Conservation (phyloP, 345 rosid species). For the Gynandropsis gynandra region DNA sequence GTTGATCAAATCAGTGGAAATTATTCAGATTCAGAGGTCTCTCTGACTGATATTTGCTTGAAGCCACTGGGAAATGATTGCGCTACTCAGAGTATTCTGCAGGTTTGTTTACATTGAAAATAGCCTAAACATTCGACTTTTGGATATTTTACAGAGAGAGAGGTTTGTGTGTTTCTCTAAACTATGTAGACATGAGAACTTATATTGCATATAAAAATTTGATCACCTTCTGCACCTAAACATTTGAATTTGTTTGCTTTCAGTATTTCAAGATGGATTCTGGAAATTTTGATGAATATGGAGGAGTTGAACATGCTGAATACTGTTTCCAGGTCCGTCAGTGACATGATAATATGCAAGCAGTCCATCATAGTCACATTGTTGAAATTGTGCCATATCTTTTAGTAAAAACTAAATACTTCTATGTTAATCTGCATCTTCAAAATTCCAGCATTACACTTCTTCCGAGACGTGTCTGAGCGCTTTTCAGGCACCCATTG, state of each 20-base stretch:
- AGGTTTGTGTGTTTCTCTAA: conserved; percentile 10
- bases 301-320: conserved; percentile 74
- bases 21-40: conserved; percentile 61
- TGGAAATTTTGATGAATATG: conserved; percentile 53
- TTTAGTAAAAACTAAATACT: conserved; percentile 10
- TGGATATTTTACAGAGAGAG: conserved; percentile 5
- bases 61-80: conserved; percentile 91
- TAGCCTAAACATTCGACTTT: neutral
- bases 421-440: conserved; percentile 14
- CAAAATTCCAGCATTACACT: conserved; percentile 67
- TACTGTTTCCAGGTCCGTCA: conserved; percentile 83
- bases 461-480: conserved; percentile 76
- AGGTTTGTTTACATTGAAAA: conserved; percentile 42
- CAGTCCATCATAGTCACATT: conserved; percentile 8
- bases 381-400: conserved; percentile 8
- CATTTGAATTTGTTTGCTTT: conserved; percentile 6
- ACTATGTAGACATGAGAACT: conserved; percentile 12
- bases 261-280: conserved; percentile 90
- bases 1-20: conserved; percentile 72
- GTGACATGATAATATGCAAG: conserved; percentile 9
- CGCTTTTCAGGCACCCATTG: conserved; percentile 92
- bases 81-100: conserved; percentile 89
- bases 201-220: conserved; percentile 10
- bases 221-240: conserved; percentile 5
- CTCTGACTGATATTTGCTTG: conserved; percentile 80